These are phyloP conservation scores for Colletotrichum graminicola DNA, from an alignment of 2,329 filamentous ascomycete species.

Conservation along the genomic window DNA sequence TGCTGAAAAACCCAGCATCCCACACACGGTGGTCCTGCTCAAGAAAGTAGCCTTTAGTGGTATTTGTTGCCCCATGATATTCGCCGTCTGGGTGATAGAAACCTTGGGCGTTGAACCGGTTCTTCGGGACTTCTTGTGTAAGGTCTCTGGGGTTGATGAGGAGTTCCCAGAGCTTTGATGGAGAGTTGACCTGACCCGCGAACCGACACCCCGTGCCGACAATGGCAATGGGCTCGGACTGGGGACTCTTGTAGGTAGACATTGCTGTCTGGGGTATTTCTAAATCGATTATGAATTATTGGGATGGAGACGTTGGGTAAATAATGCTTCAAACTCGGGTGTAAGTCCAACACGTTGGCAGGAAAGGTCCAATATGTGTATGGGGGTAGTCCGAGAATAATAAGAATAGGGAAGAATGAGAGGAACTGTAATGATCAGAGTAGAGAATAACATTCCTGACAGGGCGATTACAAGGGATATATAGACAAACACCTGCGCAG, in stretches of 20 bases:
- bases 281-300: constrained; percentile 37
- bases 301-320: neutral
- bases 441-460: neutral
- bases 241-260: constrained; percentile 40
- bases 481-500: constrained; percentile 24
- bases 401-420: constrained; percentile 39
- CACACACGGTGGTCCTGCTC: constrained; percentile 49
- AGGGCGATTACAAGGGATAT: constrained; percentile 29
- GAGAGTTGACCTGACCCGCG: constrained; percentile 50
- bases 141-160: constrained; percentile 49
- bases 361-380: neutral
- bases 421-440: constrained; percentile 13
- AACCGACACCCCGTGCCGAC: constrained; percentile 57
- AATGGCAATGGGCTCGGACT: constrained; percentile 55
- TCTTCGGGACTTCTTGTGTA: constrained; percentile 41
- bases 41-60: constrained; percentile 39
- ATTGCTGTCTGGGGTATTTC: constrained; percentile 38
- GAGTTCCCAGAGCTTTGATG: constrained; percentile 54
- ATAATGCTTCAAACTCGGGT: neutral
- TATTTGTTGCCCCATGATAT: constrained; percentile 38
- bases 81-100: constrained; percentile 48
- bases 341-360: constrained; percentile 1
- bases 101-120: constrained; percentile 44
- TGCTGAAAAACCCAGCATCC: constrained; percentile 58
- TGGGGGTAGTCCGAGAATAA: constrained; percentile 1